Evolutionary conservation across 176 grass and related monocot species (phyloP).

Genomic region (Carex myosuroides): DNA sequence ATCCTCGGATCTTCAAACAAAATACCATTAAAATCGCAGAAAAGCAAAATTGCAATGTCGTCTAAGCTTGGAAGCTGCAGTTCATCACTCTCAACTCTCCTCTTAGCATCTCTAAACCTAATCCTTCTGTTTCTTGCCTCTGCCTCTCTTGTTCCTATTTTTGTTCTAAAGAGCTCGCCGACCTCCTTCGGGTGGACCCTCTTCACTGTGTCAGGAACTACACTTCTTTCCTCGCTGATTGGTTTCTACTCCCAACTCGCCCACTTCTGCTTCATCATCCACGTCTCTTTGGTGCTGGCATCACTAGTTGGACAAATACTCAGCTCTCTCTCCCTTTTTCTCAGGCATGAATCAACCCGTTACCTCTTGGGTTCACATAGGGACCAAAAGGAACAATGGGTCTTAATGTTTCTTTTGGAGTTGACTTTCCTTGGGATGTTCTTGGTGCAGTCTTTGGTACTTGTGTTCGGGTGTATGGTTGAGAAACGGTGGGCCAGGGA

Average conservation of each 20-base stretch:
- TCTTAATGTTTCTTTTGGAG: slow-evolving; percentile 41
- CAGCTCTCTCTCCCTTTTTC: slow-evolving; percentile 36
- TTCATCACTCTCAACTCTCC: slow-evolving; percentile 35
- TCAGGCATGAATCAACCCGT: slow-evolving; percentile 32
- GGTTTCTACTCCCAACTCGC: slow-evolving; percentile 40
- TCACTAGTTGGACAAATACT: slow-evolving; percentile 46
- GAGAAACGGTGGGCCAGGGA: slow-evolving; percentile 39
- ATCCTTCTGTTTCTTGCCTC: slow-evolving; percentile 40
- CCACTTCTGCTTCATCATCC: slow-evolving; percentile 37
- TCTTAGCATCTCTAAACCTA: slow-evolving; percentile 45
- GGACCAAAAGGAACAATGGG: slow-evolving; percentile 52
- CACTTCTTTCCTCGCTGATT: slow-evolving; percentile 42
- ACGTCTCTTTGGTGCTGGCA: slow-evolving; percentile 30
- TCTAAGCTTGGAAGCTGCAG: background rate
- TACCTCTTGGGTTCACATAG: slow-evolving; percentile 35
- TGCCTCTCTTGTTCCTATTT: slow-evolving; percentile 33
- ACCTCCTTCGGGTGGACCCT: slow-evolving; percentile 71
- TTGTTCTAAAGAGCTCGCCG: slow-evolving; percentile 41
- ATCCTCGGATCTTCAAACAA: slow-evolving; percentile 1
- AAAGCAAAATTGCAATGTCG: background rate
- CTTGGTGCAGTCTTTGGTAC: slow-evolving; percentile 32
- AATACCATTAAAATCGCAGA: background rate
- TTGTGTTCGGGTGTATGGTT: slow-evolving; percentile 31
- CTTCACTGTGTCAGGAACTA: slow-evolving; percentile 40
- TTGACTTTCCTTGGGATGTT: slow-evolving; percentile 51